Evolutionary conservation across 129 eudicot genomes (phyloP), one percentile per base, ranked within the genome.

Genomic region (Artemisia annua): DNA sequence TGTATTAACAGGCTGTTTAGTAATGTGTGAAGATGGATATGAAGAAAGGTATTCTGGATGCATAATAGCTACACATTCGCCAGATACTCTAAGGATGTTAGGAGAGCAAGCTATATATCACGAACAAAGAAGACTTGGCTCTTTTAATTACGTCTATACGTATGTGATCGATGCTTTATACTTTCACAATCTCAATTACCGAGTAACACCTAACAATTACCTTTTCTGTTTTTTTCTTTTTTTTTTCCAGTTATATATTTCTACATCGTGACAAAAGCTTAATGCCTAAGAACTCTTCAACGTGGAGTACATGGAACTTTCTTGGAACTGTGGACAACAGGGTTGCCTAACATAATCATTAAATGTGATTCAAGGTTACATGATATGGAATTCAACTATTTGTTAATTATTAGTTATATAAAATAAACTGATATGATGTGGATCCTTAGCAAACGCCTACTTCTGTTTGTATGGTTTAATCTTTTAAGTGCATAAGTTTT

Each of bases 291-390:
- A 95, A 90, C 82, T 84, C 86, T 71, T 89, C 97, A 75, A 91
- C 97, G 4, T 95, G 99, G 99, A 90, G 99, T 61, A 80, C 99
- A 4, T 95, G 96, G 99, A 95, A 95, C 73, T 95, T 90, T 74
- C 91, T 85, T 18, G 99, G 99, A 79, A 84, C 85, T 17, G 66
- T 78, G 44, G 79, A 88, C 69, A 77, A 75, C 43, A 88, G 75
- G 86, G 94, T 65, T 90, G 92, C 81, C 78, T 95, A 73, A 95
- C 99, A 19, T 90, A 95, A 66, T 95, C 96, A 97, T 85, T 95
- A 76, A 95, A 95, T 73, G 84, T 85, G 57, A 91, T 90, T 71
- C 22, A 20, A 95, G 96, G 99, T 90, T 64, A 67, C 8, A 5
- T 5, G 9, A 35, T 5, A 5, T 35, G 63, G 19, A 20, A 48